Base-by-base conservation (phyloP, 805 yeast species). In the Teunomyces panamensis region DNA sequence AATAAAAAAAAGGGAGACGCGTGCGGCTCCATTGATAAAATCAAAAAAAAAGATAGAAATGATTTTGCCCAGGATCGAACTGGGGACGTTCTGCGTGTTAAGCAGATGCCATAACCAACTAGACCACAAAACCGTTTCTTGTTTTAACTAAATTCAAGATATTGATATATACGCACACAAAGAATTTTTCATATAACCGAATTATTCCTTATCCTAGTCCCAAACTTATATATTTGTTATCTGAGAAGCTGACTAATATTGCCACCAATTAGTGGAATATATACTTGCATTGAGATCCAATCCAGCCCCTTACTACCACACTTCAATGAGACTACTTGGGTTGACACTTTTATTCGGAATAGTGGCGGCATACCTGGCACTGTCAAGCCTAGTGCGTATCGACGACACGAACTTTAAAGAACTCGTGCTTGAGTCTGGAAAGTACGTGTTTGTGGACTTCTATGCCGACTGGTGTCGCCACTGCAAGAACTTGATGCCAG, bases 61-160 rank as follows among this genome's bases (percentile, higher is more conserved):
- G 97, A 89, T 86, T 89, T 84, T 87, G 90, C 97, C 97, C 97
- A 91, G 97, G 97, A 89, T 92, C 97, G 97, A 92, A 92, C 97
- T 90, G 97, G 97, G 97, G 97, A 92, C 97, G 90, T 88, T 88
- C 94, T 89, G 96, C 97, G 97, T 91, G 97, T 91, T 89, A 91
- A 89, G 97, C 97, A 90, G 94, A 88, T 87, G 97, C 96, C 97
- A 91, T 91, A 83, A 90, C 97, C 97, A 75, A 90, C 97, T 90
- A 90, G 96, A 90, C 97, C 97, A 90, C 90, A 85, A 83, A 84
- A 84, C 94, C 94, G 68, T 47, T 58, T 60, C 41, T 37, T 26
- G 11, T 4, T 13, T 9, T 10, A 10, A 10, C 11, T 3, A 7
- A 30, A 10, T 10, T 4, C 9, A 2, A 0, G 8, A 10, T 9